Base-by-base conservation (phyloP, 2,329 filamentous ascomycete species). In the Cercospora citrullina region DNA sequence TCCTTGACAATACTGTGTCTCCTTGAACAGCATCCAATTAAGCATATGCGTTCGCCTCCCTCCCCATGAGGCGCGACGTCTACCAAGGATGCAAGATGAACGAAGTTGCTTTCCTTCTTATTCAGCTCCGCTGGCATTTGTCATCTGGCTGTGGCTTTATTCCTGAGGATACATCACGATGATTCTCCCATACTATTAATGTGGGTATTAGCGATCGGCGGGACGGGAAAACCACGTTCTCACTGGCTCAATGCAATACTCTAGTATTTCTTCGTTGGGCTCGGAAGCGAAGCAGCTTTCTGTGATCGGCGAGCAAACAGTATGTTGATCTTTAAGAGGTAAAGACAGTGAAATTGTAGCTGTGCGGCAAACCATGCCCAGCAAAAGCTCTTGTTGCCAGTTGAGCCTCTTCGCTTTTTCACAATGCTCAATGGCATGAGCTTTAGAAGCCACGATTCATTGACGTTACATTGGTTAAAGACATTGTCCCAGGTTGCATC, bases 11-110 rank as follows among this genome's bases (percentile, higher is more conserved):
- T 33, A 4, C 23, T 48, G 14, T 8, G 28, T n/a, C 33, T 6
- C 33, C 33, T 39, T 45, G 48, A 55, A 10, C 64, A 62, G 67
- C 67, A 66, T 66, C 60, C 67, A 60, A 68, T 66, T 36, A 66
- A 68, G 67, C 67, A 68, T 68, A 68, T 68, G 67, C 67, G 67
- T 68, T 53, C 48, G 63, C 60, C 60, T 65, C 63, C 53, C 28
- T 60, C 10, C n/a, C 67, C 26, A 65, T 65, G 63, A 63, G 67
- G 57, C 53, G 33, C 48, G 59, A 68, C 67, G 63, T 65, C 67
- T 65, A 68, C 63, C 63, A 51, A 48, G 67, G 60, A 55, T 66
- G 67, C 66, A 65, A 68, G 57, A 68, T 64, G 31, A 16, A 64
- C 16, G 64, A 61, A 51, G 58, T 65, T 61, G 64, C 57, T 65